Evolutionary conservation across 352 stramenopile genomes (phyloP).

Genomic region (Phytophthora chlamydospora): DNA sequence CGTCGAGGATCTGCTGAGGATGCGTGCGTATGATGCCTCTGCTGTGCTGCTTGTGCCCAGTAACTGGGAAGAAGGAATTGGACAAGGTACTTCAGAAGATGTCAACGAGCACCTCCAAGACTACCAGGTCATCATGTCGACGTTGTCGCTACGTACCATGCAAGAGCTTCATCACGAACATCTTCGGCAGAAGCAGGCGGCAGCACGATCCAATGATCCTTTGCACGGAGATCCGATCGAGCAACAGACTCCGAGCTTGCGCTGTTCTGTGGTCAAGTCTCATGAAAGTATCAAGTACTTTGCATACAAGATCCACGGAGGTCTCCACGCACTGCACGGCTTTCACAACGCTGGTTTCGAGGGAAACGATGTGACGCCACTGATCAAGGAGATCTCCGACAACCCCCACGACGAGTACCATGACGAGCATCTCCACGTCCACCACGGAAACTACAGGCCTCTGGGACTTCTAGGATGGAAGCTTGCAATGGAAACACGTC

Average conservation of each 20-base stretch:
- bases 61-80: constrained; percentile 44
- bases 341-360: constrained; percentile 30
- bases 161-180: constrained; percentile 48
- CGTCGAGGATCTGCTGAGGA: constrained; percentile 57
- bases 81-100: constrained; percentile 40
- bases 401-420: constrained; percentile 18
- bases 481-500: constrained; percentile 9
- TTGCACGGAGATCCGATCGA: too few species aligned
- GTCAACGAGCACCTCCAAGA: constrained; percentile 56
- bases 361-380: constrained; percentile 27
- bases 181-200: constrained; percentile 5
- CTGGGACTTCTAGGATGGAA: constrained; percentile 17
- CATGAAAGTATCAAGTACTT: constrained; percentile 67
- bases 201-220: constrained; percentile 10
- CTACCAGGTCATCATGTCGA: constrained; percentile 76
- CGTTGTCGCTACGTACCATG: constrained; percentile 50
- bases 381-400: constrained; percentile 7
- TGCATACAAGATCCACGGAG: constrained; percentile 45
- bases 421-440: constrained; percentile 12
- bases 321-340: not conserved
- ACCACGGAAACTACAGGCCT: not conserved
- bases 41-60: constrained; percentile 60
- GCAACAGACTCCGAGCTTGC: constrained; percentile 20
- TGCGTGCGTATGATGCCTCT: constrained; percentile 46
- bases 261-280: constrained; percentile 56